Base-by-base conservation (phyloP, 1,284 basidiomycete genomes). In the Pisolithus thermaeus region DNA sequence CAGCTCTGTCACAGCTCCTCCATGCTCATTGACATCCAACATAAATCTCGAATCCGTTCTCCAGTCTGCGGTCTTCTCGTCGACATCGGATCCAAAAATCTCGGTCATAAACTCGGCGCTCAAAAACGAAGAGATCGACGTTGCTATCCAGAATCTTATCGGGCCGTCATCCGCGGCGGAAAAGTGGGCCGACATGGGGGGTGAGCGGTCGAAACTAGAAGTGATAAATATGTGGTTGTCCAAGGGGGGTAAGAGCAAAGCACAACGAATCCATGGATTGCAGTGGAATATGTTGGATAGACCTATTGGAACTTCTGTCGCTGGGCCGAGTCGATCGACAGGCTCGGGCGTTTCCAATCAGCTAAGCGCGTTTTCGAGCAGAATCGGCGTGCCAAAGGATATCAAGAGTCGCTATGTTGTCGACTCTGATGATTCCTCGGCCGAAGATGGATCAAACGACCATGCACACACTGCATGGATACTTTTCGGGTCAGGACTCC, bases 71-170 rank as follows among this genome's bases (percentile, higher is more conserved):
- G 47, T 60, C 16, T 50, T 62, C 0, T 54, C 59, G 14, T 23
- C 32, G 0, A 48, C 50, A 20, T 55, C 46, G 7, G 46, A 55
- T 3, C 35, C n/a, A 20, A 43, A 36, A 41, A 22, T 1, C 7
- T 4, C 47, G 16, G 38, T 37, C 14, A 12, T 3, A 0, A 22
- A 32, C 36, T 22, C 23, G 22, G 14, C 7, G 0, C 23, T 25
- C 7, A 55, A 42, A 7, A 48, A 51, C 11, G 55, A 42, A 12
- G 66, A 73, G 39, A 66, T 67, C 14, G 83, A 84, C 49, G 71
- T 76, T 0, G 71, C 77, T 0, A 61, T 84, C 42, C 73, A 79
- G 54, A 88, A 88, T 55, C 62, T 87, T 11, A 72, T 84, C 14
- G 84, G 77, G 35, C 76, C 75, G 1, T 52, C 53, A 4, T 74